Evolutionary conservation across 2,329 filamentous ascomycete species (phyloP).

Genomic region (Pseudofabraea citricarpa): DNA sequence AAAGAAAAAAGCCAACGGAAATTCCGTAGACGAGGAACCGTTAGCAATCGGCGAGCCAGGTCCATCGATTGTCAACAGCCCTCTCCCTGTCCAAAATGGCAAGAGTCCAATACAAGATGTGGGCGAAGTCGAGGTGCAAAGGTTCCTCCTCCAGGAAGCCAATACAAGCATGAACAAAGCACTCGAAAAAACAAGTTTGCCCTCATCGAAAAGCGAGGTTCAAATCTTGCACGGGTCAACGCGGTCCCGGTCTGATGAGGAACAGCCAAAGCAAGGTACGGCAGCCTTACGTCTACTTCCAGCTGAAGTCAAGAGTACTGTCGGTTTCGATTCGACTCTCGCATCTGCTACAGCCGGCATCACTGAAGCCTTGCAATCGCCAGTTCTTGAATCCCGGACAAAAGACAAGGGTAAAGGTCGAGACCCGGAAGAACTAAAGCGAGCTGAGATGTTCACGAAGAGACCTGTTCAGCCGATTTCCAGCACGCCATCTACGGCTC

Average conservation of each 20-base stretch:
- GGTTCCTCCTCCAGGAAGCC: conserved; percentile 11
- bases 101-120: conserved; percentile 1
- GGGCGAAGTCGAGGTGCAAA: conserved; percentile 16
- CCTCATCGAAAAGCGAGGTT: not conserved
- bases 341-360: conserved; percentile 19
- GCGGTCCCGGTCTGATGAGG: conserved; percentile 7
- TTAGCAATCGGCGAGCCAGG: conserved; percentile 8
- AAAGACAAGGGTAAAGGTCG: conserved; percentile 19
- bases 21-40: not conserved
- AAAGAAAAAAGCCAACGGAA: not conserved
- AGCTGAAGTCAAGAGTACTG: conserved; percentile 17
- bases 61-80: conserved; percentile 11
- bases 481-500: conserved; percentile 2
- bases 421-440: conserved; percentile 10
- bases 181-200: not conserved
- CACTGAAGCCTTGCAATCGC: conserved; percentile 3
- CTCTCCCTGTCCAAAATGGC: conserved; percentile 10
- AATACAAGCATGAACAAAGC: conserved; percentile 4
- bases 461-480: conserved; percentile 14
- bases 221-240: conserved; percentile 6
- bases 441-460: conserved; percentile 21
- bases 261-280: conserved; percentile 4
- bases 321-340: conserved; percentile 21
- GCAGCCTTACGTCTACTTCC: conserved; percentile 11
- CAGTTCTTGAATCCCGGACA: not conserved